phyloP scores from a whole-genome alignment of 495 filamentous ascomycete species.

The Neurospora sp. region DNA sequence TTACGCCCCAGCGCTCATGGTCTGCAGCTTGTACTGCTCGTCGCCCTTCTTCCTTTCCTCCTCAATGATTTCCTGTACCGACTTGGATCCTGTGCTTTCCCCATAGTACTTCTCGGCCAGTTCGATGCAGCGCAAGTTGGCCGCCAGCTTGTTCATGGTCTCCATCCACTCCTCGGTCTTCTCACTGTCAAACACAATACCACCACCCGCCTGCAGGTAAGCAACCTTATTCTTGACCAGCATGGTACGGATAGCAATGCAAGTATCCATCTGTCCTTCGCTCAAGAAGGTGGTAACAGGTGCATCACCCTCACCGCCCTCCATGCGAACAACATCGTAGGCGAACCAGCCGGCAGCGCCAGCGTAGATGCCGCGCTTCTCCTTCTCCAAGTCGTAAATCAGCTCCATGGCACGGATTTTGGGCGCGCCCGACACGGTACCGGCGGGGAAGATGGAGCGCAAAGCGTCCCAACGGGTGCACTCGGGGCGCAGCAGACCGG shows the following conservation, averaged over 20 bases:
- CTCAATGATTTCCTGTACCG: constrained; percentile 26
- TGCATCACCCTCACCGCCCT: constrained; percentile 12
- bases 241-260: constrained; percentile 97
- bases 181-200: constrained; percentile 94
- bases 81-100: constrained; percentile 16
- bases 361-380: constrained; percentile 92
- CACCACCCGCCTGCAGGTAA: constrained; percentile 92
- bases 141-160: constrained; percentile 92
- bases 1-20: constrained; percentile 14
- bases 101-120: constrained; percentile 67
- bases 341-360: constrained; percentile 95
- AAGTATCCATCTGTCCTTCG: constrained; percentile 94
- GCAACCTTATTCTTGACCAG: constrained; percentile 81
- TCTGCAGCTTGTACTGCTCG: constrained; percentile 17
- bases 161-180: constrained; percentile 91
- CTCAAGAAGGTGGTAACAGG: constrained; percentile 21
- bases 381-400: constrained; percentile 84
- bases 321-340: constrained; percentile 44
- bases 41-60: constrained; percentile 27
- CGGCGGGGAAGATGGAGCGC: constrained; percentile 90
- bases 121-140: constrained; percentile 78
- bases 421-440: constrained; percentile 86
- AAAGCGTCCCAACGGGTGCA: constrained; percentile 95
- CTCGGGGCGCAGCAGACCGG: constrained; percentile 67
- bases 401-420: constrained; percentile 96